phyloP scores from a whole-genome alignment of 2,329 filamentous ascomycete genomes.

The Aaosphaeria pasadenensis region DNA sequence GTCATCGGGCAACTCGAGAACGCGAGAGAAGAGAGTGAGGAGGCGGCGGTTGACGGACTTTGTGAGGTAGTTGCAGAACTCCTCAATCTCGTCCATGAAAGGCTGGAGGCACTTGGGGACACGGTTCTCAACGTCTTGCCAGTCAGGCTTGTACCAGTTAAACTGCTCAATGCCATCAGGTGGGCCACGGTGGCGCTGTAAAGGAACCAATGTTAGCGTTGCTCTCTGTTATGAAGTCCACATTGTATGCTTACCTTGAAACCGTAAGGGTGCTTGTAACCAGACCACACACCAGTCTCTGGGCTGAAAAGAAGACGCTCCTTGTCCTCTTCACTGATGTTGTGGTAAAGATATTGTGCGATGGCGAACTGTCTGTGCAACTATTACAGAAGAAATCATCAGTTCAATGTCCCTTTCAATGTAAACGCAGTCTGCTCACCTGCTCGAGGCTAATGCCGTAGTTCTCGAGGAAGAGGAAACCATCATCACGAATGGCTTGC shows the following conservation, averaged over 20 bases:
- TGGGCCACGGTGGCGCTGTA: conserved; percentile 36
- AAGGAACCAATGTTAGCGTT: not conserved
- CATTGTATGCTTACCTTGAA: conserved; percentile 36
- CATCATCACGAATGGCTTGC: conserved; percentile 30
- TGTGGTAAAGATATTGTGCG: conserved; percentile 50
- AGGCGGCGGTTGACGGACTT: conserved; percentile 46
- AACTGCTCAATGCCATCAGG: conserved; percentile 54
- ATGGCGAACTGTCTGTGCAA: conserved; percentile 52
- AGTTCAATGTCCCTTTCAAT: too few relatives aligned
- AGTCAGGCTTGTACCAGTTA: conserved; percentile 52
- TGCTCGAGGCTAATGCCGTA: conserved; percentile 48
- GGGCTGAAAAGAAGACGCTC: conserved; percentile 48
- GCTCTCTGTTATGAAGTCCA: not conserved
- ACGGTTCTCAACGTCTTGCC: conserved; percentile 40
- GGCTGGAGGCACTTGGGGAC: conserved; percentile 47
- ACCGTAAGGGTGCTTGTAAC: conserved; percentile 50
- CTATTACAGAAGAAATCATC: conserved; percentile 16
- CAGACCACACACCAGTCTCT: conserved; percentile 49
- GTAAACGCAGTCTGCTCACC: not conserved
- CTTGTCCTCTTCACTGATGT: conserved; percentile 51
- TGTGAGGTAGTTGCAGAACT: conserved; percentile 48
- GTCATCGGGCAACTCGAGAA: conserved; percentile 19
- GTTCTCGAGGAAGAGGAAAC: conserved; percentile 47
- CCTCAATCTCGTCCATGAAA: conserved; percentile 51
- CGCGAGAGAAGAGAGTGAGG: conserved; percentile 19